Base-by-base conservation (phyloP, 352 stramenopile species). In the Globisporangium cystogenes region DNA sequence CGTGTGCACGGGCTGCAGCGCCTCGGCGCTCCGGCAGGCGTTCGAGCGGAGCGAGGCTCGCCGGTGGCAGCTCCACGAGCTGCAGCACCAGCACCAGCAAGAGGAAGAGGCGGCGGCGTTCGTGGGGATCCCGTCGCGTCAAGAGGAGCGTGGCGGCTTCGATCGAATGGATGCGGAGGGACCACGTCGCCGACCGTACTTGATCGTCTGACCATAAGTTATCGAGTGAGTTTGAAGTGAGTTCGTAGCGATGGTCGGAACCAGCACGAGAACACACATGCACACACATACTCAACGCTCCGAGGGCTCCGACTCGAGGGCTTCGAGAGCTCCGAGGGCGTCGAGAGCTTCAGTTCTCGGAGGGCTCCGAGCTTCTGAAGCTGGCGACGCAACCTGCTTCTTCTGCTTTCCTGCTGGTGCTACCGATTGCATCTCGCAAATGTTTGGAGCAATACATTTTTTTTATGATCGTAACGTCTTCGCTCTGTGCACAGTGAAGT, bases 1-100 rank as follows among this genome's bases (percentile, higher is more conserved):
- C 16, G 55, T 81, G 21, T 81, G 71, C 66, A 60, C 59, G 46
- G 60, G 71, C 54, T 81, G 71, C 56, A 57, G 71, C 26, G 60
- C 61, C 11, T 36, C 55, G n/a, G 61, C 65, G 18, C 57, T 62
- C 24, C 53, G 58, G 35, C 57, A 73, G 29, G 68, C 59, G 16
- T 81, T 78, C 16, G 53, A 53, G 35, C 53, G 42, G 16, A 20
- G 37, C 31, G 23, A 39, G 11, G 14, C 41, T 12, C 16, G 21
- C 11, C 18, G 29, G 11, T 23, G 21, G 10, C 20, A 20, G 21
- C 16, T 31, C 4, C 12, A 24, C 15, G 16, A 54, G 23, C 27
- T 23, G 16, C 7, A 47, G n/a, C 26, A 36, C 35, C 7, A 41
- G n/a, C 26, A 36, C 24, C 27, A 42, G 51, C 8, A 7, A 16